phyloP scores from a whole-genome alignment of 1,284 basidiomycete genomes.

The Tilletiaria anomala region DNA sequence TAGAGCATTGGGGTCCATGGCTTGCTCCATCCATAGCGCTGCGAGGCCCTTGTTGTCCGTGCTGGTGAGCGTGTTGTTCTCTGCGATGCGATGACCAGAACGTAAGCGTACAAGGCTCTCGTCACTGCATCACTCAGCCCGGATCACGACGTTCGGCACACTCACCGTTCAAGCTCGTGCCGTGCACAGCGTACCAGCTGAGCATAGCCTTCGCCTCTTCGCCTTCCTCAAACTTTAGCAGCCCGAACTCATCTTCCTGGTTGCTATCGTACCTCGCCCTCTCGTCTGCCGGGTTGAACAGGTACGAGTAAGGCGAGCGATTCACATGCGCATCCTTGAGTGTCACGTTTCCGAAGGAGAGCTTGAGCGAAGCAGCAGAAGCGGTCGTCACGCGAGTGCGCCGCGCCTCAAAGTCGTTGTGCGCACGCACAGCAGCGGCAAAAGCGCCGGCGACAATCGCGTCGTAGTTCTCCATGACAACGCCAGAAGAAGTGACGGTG shows the following conservation, averaged over 20 bases:
- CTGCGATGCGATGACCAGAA: background rate
- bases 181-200: slow-evolving; percentile 63
- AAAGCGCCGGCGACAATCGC: slow-evolving; percentile 59
- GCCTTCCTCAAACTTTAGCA: slow-evolving; percentile 21
- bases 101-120: background rate
- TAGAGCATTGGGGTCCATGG: slow-evolving; percentile 9
- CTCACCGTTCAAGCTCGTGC: slow-evolving; percentile 42
- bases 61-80: slow-evolving; percentile 30
- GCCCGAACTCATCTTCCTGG: slow-evolving; percentile 25
- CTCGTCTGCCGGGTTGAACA: slow-evolving; percentile 22
- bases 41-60: slow-evolving; percentile 30
- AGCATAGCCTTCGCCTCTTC: slow-evolving; percentile 13
- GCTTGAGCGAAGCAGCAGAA: slow-evolving; percentile 4
- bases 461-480: slow-evolving; percentile 49
- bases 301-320: slow-evolving; percentile 23
- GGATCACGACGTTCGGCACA: too few species aligned
- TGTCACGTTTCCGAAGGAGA: slow-evolving; percentile 56
- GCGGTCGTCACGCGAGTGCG: background rate
- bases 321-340: slow-evolving; percentile 56
- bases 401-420: slow-evolving; percentile 44
- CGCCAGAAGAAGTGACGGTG: slow-evolving; percentile 59
- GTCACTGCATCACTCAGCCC: too few species aligned
- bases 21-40: slow-evolving; percentile 13
- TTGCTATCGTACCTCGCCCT: slow-evolving; percentile 21
- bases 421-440: slow-evolving; percentile 54